Base-by-base conservation (phyloP, 257 asterid species). In the Verbena officinalis region DNA sequence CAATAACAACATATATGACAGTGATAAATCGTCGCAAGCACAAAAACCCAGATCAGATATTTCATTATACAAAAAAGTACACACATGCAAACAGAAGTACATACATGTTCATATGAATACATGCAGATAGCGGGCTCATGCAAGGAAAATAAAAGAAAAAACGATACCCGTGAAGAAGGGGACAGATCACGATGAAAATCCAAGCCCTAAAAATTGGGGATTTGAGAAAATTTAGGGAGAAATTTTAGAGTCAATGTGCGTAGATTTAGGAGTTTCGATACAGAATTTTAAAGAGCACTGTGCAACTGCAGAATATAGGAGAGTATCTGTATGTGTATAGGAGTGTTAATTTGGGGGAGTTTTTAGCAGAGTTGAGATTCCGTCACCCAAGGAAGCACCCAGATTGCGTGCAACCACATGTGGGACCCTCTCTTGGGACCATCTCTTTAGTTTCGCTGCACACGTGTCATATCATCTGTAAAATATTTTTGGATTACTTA, bases 161-260 rank as follows among this genome's bases (percentile, higher is more conserved):
- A 34, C 0, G 15, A 5, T 57, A 78, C 80, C 83, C 55, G 66
- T 49, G 21, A 45, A 63, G 51, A 40, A 42, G 72, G 48, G 22
- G 64, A 54, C 45, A 15, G 48, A 16, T 15, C 75, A 46, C 7
- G 68, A 63, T 68, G 33, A 38, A 44, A 42, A 54, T 40, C 53
- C 44, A 52, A 76, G 63, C 78, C 82, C 75, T 68, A 68, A 70
- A 64, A 56, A 9, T 59, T 72, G 55, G 70, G 73, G 67, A 48
- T 5, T 10, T 36, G 40, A 36, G 40, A 36, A 9, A 4, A 9
- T 3, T 36, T 36, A 36, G 64, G 5, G 52, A 55, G 54, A 65
- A 65, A 52, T 54, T 30, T 39, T 16, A 16, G 70, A 70, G 71
- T 70, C 67, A 61, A 70, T 51, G 52, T 13, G 12, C 5, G 71